phyloP scores from a whole-genome alignment of 23 red algal genomes.

The Gracilariopsis chorda region DNA sequence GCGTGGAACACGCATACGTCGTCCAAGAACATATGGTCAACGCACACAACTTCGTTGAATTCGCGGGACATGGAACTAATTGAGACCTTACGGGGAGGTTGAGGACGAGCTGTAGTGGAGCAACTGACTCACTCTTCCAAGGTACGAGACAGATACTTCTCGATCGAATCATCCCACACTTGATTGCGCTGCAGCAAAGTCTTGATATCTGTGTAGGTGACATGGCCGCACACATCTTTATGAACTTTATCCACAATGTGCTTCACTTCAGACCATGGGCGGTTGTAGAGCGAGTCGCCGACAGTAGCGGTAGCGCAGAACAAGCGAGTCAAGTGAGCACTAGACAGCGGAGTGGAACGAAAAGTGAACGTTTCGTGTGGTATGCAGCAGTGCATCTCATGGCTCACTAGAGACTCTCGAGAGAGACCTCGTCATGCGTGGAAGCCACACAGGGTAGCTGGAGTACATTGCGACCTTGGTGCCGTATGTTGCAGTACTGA shows the following conservation, averaged over 20 bases:
- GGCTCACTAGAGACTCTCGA: neutral
- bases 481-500: neutral
- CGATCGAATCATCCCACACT: neutral
- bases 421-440: neutral
- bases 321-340: neutral
- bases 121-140: constrained; percentile 28
- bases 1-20: constrained; percentile 12
- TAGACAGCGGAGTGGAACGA: neutral
- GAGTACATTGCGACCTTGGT: neutral
- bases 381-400: neutral
- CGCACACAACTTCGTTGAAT: constrained; percentile 2
- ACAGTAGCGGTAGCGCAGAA: neutral
- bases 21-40: constrained; percentile 32
- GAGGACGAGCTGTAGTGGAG: neutral
- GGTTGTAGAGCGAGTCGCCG: neutral
- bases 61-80: neutral
- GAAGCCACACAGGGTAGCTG: neutral
- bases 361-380: neutral
- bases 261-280: neutral
- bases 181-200: neutral
- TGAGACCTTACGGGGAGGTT: constrained; percentile 17
- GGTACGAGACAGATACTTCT: neutral
- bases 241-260: constrained; percentile 28
- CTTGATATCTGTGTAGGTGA: neutral
- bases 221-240: constrained; percentile 32